These are phyloP conservation scores for Didymella keratinophila DNA, from an alignment of 2,329 filamentous ascomycete genomes.

Conservation along the genomic window DNA sequence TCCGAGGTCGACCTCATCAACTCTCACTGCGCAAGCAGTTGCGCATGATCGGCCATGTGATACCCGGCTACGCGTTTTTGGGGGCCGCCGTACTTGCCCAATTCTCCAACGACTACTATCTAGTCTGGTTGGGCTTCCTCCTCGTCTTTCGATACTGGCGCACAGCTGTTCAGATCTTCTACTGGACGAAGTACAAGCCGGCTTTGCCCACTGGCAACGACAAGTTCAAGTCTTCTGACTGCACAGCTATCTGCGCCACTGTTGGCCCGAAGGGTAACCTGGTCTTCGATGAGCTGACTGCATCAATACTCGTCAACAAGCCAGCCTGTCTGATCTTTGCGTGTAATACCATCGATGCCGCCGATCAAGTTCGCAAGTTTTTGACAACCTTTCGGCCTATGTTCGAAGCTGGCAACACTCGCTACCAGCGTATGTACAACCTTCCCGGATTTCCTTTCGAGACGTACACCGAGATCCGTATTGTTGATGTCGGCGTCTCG, in stretches of 20 bases:
- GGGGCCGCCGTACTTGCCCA: slow-evolving; percentile 12
- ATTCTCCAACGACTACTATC: neutral
- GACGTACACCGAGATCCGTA: slow-evolving; percentile 3
- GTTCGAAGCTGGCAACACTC: slow-evolving; percentile 9
- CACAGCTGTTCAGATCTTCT: slow-evolving; percentile 25
- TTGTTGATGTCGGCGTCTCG: slow-evolving; percentile 21
- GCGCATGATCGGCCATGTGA: slow-evolving; percentile 23
- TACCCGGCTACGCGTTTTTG: slow-evolving; percentile 21
- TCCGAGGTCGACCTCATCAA: neutral
- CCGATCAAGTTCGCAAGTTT: slow-evolving; percentile 11
- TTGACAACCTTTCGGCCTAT: neutral
- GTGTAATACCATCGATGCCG: slow-evolving; percentile 16
- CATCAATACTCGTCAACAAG: slow-evolving; percentile 24
- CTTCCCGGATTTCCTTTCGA: neutral
- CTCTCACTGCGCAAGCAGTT: neutral
- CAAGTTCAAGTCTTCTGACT: slow-evolving; percentile 15
- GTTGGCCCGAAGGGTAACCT: slow-evolving; percentile 24
- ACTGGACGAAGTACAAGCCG: slow-evolving; percentile 29
- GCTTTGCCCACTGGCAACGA: neutral
- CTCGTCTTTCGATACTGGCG: slow-evolving; percentile 34
- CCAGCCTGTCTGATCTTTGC: slow-evolving; percentile 31
- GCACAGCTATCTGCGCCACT: slow-evolving; percentile 34
- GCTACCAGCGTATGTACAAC: slow-evolving; percentile 21
- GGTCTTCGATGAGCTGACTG: slow-evolving; percentile 20
- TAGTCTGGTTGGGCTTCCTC: slow-evolving; percentile 26